Conservation (phyloP, 176 grass and related monocot species). For the Lolium rigidum region DNA sequence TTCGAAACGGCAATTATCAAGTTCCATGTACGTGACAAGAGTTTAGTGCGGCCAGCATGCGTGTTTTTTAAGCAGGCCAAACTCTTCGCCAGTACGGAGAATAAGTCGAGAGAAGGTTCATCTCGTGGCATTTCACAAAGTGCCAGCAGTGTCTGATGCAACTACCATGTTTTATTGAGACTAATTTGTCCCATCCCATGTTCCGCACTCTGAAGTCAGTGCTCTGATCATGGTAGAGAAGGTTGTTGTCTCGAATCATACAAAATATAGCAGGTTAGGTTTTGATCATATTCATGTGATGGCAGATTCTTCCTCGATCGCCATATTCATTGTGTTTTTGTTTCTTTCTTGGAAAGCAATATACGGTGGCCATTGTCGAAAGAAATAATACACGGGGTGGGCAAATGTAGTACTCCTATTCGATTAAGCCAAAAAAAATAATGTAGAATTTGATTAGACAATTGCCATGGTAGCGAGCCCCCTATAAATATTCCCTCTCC, state of each 20-base stretch:
- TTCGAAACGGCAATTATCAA: too few relatives aligned
- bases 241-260: slow-evolving; percentile 16
- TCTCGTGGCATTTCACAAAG: neutral
- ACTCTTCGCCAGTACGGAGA: neutral
- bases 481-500: slow-evolving; percentile 20
- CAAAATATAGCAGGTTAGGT: neutral
- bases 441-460: neutral
- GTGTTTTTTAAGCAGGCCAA: slow-evolving; percentile 10
- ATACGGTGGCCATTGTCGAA: neutral
- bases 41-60: neutral
- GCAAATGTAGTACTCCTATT: neutral
- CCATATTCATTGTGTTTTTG: neutral
- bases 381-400: neutral
- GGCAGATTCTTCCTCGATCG: slow-evolving; percentile 1
- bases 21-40: neutral
- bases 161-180: slow-evolving; percentile 2
- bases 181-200: slow-evolving; percentile 12
- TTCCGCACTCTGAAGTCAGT: neutral
- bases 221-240: neutral
- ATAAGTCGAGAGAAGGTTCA: neutral
- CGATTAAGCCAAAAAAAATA: neutral
- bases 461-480: neutral
- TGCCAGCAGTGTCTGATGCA: neutral
- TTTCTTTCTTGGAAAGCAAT: slow-evolving; percentile 7
- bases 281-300: neutral